phyloP scores from a whole-genome alignment of 768 basidiomycete genomes.

The Panellus pusillus region DNA sequence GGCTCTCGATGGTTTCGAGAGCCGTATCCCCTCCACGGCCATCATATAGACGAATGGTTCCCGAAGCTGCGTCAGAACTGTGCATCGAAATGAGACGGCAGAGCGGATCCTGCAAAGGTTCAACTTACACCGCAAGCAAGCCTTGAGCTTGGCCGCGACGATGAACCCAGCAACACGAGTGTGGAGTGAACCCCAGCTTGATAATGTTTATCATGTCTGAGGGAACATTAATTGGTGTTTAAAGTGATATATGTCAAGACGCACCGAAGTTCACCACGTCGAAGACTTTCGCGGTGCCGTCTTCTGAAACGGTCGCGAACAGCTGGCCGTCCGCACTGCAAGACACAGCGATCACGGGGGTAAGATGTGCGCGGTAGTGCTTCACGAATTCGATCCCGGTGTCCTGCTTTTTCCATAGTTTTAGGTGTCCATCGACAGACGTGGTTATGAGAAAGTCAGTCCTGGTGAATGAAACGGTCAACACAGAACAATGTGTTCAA shows the following conservation, averaged over 20 bases:
- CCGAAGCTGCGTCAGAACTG: constrained; percentile 78
- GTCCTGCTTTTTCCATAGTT: constrained; percentile 99
- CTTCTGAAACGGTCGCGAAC: constrained; percentile 90
- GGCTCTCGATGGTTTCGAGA: constrained; percentile 67
- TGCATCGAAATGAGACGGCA: constrained; percentile 19
- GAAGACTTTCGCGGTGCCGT: constrained; percentile 92
- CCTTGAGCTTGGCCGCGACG: constrained; percentile 83
- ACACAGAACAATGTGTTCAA: neutral
- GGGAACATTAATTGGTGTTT: neutral
- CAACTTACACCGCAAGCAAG: constrained; percentile 81
- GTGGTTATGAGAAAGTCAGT: constrained; percentile 94
- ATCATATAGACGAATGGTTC: constrained; percentile 86
- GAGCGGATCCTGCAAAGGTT: neutral
- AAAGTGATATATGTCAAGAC: constrained; percentile 25
- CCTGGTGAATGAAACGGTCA: constrained; percentile 41
- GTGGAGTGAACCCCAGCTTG: constrained; percentile 82
- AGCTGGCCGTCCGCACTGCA: constrained; percentile 90
- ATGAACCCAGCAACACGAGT: constrained; percentile 95
- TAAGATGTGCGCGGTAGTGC: constrained; percentile 91
- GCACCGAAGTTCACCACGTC: constrained; percentile 97
- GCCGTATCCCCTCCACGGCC: constrained; percentile 83
- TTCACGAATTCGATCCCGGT: constrained; percentile 97
- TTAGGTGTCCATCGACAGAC: constrained; percentile 91
- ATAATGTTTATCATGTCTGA: constrained; percentile 99
- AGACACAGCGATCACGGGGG: constrained; percentile 74